These are phyloP conservation scores for Ustilago loliicola DNA, from an alignment of 1,284 basidiomycete species.

Conservation along the genomic window DNA sequence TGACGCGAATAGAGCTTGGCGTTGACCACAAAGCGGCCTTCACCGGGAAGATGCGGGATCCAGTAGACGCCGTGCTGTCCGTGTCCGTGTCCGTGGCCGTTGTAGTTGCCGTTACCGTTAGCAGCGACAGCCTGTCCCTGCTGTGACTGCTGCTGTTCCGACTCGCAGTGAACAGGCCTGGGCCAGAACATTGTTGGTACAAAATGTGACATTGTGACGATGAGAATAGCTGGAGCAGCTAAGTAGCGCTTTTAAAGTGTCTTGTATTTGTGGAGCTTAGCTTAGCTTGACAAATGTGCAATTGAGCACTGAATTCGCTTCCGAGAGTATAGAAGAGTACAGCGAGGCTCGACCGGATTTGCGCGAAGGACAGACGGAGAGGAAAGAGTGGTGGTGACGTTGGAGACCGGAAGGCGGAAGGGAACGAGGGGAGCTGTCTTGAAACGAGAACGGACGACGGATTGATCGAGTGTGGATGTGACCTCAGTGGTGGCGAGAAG, in stretches of 20 bases:
- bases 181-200: slow-evolving; percentile 54
- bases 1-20: slow-evolving; percentile 64
- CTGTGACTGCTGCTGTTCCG: slow-evolving; percentile 28
- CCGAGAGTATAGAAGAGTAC: not conserved
- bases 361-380: too few relatives aligned
- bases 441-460: not conserved
- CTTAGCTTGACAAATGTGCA: too few relatives aligned
- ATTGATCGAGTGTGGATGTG: not conserved
- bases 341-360: not conserved
- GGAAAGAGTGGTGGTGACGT: not conserved
- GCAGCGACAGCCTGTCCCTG: slow-evolving; percentile 15
- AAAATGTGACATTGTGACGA: slow-evolving; percentile 50
- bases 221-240: not conserved
- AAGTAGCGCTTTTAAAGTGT: not conserved
- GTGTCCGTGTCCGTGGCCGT: slow-evolving; percentile 28
- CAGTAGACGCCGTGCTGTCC: slow-evolving; percentile 48
- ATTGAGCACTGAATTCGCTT: too few relatives aligned
- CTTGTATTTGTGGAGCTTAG: not conserved
- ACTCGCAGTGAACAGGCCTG: slow-evolving; percentile 51
- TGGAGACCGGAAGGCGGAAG: not conserved
- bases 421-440: slow-evolving; percentile 1
- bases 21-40: slow-evolving; percentile 63
- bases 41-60: slow-evolving; percentile 63
- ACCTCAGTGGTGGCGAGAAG: not conserved
- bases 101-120: slow-evolving; percentile 1